Base-by-base conservation (phyloP, 495 filamentous ascomycete genomes). In the Neurospora cerealis region DNA sequence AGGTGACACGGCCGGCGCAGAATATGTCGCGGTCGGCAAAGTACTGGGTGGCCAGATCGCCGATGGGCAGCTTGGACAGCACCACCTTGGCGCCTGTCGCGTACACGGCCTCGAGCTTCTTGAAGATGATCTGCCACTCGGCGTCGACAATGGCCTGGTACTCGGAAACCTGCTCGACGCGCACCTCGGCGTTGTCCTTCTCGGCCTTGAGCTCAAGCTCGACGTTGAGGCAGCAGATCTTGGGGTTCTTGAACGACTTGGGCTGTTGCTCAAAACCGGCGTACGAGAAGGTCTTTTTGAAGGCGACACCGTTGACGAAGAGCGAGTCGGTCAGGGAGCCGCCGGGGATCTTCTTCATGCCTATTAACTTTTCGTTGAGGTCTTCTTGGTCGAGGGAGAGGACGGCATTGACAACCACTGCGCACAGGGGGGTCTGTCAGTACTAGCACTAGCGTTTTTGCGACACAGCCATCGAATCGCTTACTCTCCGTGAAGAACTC, bases 241-340 rank as follows among this genome's bases (percentile, higher is more conserved):
- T 95, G 69, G 96, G 96, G 83, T 97, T 89, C 78, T 86, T 90
- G 86, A 99, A 98, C 42, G 87, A 92, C 83, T 99, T 99, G 72
- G 96, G 96, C 85, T 99, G 96, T 83, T 99, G 96, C 83, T 99
- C 96, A 84, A 99, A 99, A 77, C 96, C 96, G 78, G 96, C 96
- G 80, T 99, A 99, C 46, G 96, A 94, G 85, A 99, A 99, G 15
- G 96, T 99, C 87, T 99, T 99, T 88, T 99, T 99, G 87, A 99
- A 99, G 42, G 96, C 95, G 66, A 99, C 96, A 80, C 96, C 96
- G 81, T 99, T 95, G 77, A 99, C 92, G 85, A 98, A 99, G 41
- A 98, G 89, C 10, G 95, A 97, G 81, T 99, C 96, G 80, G 97
- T 95, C 24, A 99, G 89, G 69, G 94, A 97, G 84, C 96, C 96